A percentile compares a stretch with the other conserved stretches of the same genome.
Conservation (phyloP, 208 protist genomes). For the Trypanosoma grayi region DNA sequence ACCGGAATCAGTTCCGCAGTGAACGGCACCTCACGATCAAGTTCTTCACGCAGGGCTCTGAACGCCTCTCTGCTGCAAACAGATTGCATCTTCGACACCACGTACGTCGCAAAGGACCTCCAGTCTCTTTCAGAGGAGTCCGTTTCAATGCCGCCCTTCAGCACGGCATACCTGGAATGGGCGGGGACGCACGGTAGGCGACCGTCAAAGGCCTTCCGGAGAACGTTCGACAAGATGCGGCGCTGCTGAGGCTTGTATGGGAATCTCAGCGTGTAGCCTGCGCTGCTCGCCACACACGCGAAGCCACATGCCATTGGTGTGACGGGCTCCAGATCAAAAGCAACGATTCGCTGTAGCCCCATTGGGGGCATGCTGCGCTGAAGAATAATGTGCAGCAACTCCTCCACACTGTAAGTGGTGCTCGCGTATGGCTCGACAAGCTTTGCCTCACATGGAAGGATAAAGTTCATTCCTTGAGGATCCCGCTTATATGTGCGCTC, state of each 20-base stretch:
- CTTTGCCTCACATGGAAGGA: slow-evolving; percentile 59
- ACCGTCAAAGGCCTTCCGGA: slow-evolving; percentile 76
- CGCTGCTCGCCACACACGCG: slow-evolving; percentile 78
- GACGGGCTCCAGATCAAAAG: slow-evolving; percentile 76
- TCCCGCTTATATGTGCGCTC: slow-evolving; percentile 57
- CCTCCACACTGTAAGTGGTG: slow-evolving; percentile 58
- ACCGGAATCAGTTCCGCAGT: slow-evolving; percentile 82
- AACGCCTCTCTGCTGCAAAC: slow-evolving; percentile 31
- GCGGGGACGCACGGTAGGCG: slow-evolving; percentile 55
- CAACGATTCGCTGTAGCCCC: slow-evolving; percentile 75
- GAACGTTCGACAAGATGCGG: slow-evolving; percentile 43
- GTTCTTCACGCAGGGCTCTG: slow-evolving; percentile 35
- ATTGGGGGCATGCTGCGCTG: slow-evolving; percentile 45
- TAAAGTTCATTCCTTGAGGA: slow-evolving; percentile 38
- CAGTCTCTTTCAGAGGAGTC: slow-evolving; percentile 68
- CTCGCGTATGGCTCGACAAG: slow-evolving; percentile 72
- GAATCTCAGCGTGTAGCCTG: slow-evolving; percentile 68
- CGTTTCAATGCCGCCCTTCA: slow-evolving; percentile 80
- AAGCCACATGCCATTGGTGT: slow-evolving; percentile 61
- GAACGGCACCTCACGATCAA: slow-evolving; percentile 81
- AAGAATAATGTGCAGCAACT: slow-evolving; percentile 58
- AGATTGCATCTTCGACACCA: slow-evolving; percentile 62
- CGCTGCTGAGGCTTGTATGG: slow-evolving; percentile 76
- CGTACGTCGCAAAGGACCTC: slow-evolving; percentile 81
- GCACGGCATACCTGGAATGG: slow-evolving; percentile 64